Base-by-base conservation (phyloP, 495 filamentous ascomycete species). In the Xanthoparmelia taractica region DNA sequence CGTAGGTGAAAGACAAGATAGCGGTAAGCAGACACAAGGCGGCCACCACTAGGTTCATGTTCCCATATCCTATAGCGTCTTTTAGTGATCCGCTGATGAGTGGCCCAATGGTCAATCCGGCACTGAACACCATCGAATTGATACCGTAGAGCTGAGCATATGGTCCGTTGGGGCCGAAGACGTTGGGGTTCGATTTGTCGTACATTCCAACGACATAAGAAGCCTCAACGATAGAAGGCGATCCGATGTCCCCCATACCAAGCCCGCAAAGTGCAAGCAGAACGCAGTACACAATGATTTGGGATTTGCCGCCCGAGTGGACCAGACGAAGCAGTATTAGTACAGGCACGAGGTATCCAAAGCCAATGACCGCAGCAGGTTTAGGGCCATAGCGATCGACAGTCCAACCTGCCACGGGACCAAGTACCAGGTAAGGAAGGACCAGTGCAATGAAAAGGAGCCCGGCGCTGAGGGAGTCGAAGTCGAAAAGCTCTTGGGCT, bases 121-220 rank as follows among this genome's bases (percentile, higher is more conserved):
- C 62, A 63, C 75, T 77, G 68, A 82, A 84, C 10, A 81, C 71
- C 71, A 81, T 76, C 17, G 75, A 77, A 60, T 82, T 81, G 57
- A 82, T 67, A n/a, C 80, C 81, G 68, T 82, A 84, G 0, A 85
- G 70, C 65, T 84, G 80, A 31, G 80, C 82, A 66, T 84, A 84
- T 13, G 82, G 82, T 2, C 80, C 81, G 27, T 77, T 71, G 3
- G 69, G 69, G 15, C 76, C 76, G 56, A 79, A 80, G 38, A 75
- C 73, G 0, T 72, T 73, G 8, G 74, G 73, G 57, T 83, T 77
- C 17, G 73, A 68, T 41, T 71, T 68, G 47, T 77, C 64, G 43
- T 71, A 76, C 43, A 63, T 63, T 18, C 58, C 62, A 25, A 77
- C 73, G 17, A 76, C 72, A 43, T 66, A 61, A 38, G 72, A 71